Evolutionary conservation across 345 rosid genomes (phyloP), one percentile per base, ranked within the genome.

Genomic region (Populus deltoides): DNA sequence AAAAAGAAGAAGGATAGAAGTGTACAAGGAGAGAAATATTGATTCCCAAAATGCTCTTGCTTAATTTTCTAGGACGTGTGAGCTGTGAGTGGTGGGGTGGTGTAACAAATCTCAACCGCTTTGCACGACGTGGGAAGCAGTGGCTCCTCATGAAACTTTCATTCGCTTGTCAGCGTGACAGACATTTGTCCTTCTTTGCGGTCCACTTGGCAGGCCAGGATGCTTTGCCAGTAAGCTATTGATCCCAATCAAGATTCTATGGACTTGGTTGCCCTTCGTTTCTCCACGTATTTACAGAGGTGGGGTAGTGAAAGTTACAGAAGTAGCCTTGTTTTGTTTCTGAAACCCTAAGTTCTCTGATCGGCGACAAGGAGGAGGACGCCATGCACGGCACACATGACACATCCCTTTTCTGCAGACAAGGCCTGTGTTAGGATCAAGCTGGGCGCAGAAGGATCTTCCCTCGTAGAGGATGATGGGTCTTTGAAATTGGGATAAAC

Each of bases 181-280:
- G 83, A 77, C 81, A 66, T 66, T 70, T 77, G 79, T 76, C 79
- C 73, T 51, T 43, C 41, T 12, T 36, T 9, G 45, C 57, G 2
- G 24, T 77, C 57, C 77, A 75, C 81, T n/a, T 77, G 83, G 81
- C 86, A 72, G 29, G 6, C 1, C 33, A 7, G 78, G 75, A 47
- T 76, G 36, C 78, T 73, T 74, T 31, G 41, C 71, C 15, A 49
- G 31, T 31, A 79, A 69, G 39, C 38, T 8, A 67, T 25, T 31
- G 31, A 5, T 47, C 17, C 15, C 15, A 17, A 2, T 4, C 63
- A n/a, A 9, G 2, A 10, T 57, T n/a, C 63, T 13, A 1, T 12
- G 25, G 71, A 63, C 61, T 0, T 5, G 5, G 27, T 16, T 74
- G 57, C 68, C 76, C 68, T 27, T 18, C 5, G 10, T 72, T 0